Percentiles rank a stretch among this genome's conserved stretches.
phyloP scores from a whole-genome alignment of 2,329 filamentous ascomycete genomes.

The Thelonectria olida region DNA sequence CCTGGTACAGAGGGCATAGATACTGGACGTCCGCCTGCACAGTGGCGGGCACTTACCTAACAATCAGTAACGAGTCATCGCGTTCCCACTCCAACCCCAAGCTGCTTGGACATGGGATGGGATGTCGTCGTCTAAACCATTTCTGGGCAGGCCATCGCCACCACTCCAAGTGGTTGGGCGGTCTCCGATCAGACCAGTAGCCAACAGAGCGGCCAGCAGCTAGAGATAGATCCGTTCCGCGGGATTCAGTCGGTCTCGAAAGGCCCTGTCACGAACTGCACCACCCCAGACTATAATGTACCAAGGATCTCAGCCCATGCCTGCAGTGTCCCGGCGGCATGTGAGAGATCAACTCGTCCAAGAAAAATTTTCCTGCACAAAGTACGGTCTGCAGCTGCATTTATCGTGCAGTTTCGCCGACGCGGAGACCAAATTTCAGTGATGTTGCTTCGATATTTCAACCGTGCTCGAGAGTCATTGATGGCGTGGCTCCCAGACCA shows the following conservation, averaged over 20 bases:
- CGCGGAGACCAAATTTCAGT: constrained; percentile 1
- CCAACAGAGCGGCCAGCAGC: constrained; percentile 26
- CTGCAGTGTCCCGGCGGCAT: constrained; percentile 26
- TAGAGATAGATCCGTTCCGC: constrained; percentile 34
- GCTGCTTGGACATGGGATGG: constrained; percentile 20
- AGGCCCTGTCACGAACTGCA: constrained; percentile 29
- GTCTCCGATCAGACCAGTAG: constrained; percentile 33
- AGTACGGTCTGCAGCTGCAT: background rate
- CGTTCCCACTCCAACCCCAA: constrained; percentile 23
- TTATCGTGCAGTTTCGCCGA: constrained; percentile 14
- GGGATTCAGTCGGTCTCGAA: constrained; percentile 34
- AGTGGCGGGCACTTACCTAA: constrained; percentile 30
- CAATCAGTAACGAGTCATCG: constrained; percentile 33
- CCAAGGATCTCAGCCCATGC: constrained; percentile 33
- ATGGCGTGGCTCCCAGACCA: constrained; percentile 23
- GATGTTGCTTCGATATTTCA: constrained; percentile 11
- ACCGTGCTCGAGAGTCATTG: constrained; percentile 15
- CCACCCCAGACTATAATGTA: constrained; percentile 29
- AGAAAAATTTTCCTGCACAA: constrained; percentile 13
- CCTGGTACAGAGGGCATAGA: constrained; percentile 27
- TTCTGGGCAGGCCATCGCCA: constrained; percentile 27
- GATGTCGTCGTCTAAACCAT: constrained; percentile 22
- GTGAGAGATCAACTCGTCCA: constrained; percentile 13
- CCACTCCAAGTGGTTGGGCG: constrained; percentile 27
- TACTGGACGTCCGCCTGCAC: no score